A percentile compares a stretch with the other conserved stretches of the same genome.
phyloP scores from a whole-genome alignment of 768 basidiomycete species.

The Mycena vitilis region DNA sequence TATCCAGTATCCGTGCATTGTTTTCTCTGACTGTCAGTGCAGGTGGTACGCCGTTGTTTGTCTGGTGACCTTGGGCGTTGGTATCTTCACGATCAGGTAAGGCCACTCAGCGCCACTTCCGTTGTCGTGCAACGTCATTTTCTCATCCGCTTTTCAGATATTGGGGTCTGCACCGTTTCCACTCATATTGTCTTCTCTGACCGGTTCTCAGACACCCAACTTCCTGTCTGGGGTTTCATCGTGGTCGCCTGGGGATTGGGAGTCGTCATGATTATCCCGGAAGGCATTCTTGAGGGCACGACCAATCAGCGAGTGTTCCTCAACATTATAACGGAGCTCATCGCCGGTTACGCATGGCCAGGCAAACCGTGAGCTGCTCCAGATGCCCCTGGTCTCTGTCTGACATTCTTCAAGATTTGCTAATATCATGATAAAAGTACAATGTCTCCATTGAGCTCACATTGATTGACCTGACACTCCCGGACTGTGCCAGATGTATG shows the following conservation, averaged over 20 bases:
- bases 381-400: background rate
- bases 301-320: constrained; percentile 23
- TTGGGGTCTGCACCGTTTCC: constrained; percentile 12
- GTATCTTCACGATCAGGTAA: constrained; percentile 24
- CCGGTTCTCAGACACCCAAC: constrained; percentile 11
- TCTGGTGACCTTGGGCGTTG: constrained; percentile 13
- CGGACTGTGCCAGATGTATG: constrained; percentile 14
- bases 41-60: constrained; percentile 19
- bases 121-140: no score
- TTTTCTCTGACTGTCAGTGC: background rate
- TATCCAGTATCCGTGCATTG: background rate
- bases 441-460: no score
- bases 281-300: constrained; percentile 17
- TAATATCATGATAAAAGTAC: constrained; percentile 18
- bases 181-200: background rate
- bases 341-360: constrained; percentile 21
- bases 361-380: constrained; percentile 12
- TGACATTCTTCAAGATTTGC: constrained; percentile 7
- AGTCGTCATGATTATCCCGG: constrained; percentile 16
- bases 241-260: constrained; percentile 19
- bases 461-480: no score
- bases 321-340: constrained; percentile 23
- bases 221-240: constrained; percentile 24
- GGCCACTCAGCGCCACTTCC: background rate
- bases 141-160: background rate